phyloP scores from a whole-genome alignment of 495 filamentous ascomycete species.

The Xylaria telfairii region DNA sequence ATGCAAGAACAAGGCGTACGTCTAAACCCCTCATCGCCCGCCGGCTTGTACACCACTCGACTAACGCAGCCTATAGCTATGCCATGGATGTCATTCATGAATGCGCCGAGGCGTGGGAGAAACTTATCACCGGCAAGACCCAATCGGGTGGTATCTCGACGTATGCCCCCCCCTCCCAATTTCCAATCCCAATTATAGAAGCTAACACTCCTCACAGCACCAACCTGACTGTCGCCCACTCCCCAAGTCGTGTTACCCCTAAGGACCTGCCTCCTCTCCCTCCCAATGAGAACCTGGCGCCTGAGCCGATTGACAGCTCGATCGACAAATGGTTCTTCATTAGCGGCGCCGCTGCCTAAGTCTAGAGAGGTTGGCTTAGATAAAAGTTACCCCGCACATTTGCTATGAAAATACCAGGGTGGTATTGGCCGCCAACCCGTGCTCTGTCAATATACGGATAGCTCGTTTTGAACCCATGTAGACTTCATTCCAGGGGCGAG shows the following conservation, averaged over 20 bases:
- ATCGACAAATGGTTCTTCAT: constrained; percentile 99
- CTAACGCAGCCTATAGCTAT: constrained; percentile 64
- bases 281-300: constrained; percentile 72
- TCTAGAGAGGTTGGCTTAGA: constrained; percentile 22
- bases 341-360: constrained; percentile 90
- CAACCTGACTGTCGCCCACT: constrained; percentile 77
- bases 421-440: neutral
- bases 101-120: constrained; percentile 97
- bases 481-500: neutral
- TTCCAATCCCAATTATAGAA: neutral
- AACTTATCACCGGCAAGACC: constrained; percentile 87
- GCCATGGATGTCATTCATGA: constrained; percentile 93
- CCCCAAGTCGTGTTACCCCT: constrained; percentile 67
- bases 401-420: neutral
- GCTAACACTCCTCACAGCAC: constrained; percentile 61
- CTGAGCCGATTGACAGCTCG: constrained; percentile 91
- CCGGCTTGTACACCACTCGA: neutral
- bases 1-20: constrained; percentile 99
- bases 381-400: constrained; percentile 29
- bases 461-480: neutral
- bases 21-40: constrained; percentile 15
- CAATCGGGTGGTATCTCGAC: constrained; percentile 75
- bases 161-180: constrained; percentile 62
- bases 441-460: constrained; percentile 2
- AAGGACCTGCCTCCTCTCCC: constrained; percentile 74